Percentiles rank a stretch among this genome's conserved stretches.
phyloP scores from a whole-genome alignment of 176 grass and related monocot genomes.

The Alopecurus myosuroides region DNA sequence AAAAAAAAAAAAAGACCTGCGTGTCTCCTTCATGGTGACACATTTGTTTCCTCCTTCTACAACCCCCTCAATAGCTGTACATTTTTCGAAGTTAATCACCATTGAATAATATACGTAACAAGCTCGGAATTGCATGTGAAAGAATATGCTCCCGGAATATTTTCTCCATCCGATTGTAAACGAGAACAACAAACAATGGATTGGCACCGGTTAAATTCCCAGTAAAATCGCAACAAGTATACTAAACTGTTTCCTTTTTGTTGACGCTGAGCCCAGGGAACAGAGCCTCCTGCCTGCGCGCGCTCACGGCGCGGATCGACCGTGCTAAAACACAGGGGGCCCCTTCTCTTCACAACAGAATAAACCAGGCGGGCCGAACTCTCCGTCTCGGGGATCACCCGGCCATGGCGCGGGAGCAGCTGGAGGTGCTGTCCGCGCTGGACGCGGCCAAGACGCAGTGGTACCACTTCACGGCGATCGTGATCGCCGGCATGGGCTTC shows the following conservation, averaged over 20 bases:
- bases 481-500: slow-evolving; percentile 85
- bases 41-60: background rate
- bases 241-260: background rate
- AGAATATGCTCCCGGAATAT: background rate
- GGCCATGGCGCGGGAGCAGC: background rate
- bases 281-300: background rate
- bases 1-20: no score
- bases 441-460: background rate
- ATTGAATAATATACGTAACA: background rate
- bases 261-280: background rate
- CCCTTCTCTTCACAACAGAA: background rate
- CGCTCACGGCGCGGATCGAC: background rate
- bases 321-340: background rate
- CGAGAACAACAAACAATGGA: no score
- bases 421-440: background rate
- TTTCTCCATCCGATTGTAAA: no score
- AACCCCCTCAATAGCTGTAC: background rate
- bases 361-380: background rate
- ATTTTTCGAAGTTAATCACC: no score
- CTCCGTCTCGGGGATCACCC: background rate
- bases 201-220: no score
- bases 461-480: slow-evolving; percentile 25
- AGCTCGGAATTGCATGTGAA: background rate
- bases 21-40: background rate
- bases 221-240: background rate